Base-by-base conservation (phyloP, 2,329 filamentous ascomycete species). In the Apiospora arundinis region DNA sequence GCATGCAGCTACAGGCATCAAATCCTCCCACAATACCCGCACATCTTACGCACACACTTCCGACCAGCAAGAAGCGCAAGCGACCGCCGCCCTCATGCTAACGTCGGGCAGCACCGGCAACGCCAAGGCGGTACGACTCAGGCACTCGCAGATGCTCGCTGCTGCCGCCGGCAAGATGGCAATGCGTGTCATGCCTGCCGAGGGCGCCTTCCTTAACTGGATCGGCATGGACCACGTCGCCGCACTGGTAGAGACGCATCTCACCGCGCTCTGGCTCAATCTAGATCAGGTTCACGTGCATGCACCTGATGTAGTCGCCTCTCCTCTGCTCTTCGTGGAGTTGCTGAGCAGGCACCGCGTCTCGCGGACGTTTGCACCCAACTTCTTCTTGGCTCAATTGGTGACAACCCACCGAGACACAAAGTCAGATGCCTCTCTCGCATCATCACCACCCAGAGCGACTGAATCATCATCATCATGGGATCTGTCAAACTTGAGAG, bases 171-270 rank as follows among this genome's bases (percentile, higher is more conserved):
- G 82, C 9, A 85, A 85, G 71, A 68, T 67, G 9, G 18, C 44
- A 6, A 48, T 45, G 16, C 77, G 81, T 67, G 72, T 78, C 0
- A 76, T 76, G 2, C 75, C 77, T 0, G 66, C 74, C 1, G 75
- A 79, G 7, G 71, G 81, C 7, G 71, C 80, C 1, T 78, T 80
- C 23, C 71, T 85, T 8, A 83, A 82, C 71, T 85, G 83, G 83
- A 81, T 85, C 12, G 80, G 80, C 1, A 32, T 86, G 8, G 85
- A 87, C 71, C 86, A 88, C 70, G 84, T 85, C 25, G 85, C 83
- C 0, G 82, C 77, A 65, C 76, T 88, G 1, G 77, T 79, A 1
- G 85, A 88, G 70, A 82, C 84, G 21, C 86, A 88, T 72, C 75
- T 87, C 0, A 81, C 83, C 40, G 82, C 85, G 0, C 73, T 85